Evolutionary conservation across 768 basidiomycete genomes (phyloP), one percentile per base, ranked within the genome.

Genomic region (Pleurotus giganteus): DNA sequence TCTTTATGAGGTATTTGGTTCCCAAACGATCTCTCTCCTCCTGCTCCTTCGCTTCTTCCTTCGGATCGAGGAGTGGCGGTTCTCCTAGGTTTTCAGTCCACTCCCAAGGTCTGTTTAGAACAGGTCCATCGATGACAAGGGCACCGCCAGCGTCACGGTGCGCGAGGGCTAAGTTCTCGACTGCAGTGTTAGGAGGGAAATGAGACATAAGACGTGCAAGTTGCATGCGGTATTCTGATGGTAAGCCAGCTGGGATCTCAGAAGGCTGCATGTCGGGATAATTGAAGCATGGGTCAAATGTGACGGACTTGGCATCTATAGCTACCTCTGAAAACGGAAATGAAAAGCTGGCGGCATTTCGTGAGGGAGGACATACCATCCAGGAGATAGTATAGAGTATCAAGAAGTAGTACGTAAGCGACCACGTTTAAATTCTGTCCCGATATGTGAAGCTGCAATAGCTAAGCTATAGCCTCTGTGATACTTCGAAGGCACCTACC

Each of bases 51-150:
- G 76, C 70, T 28, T 73, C 72, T 8, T 79, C 78, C 27, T 74
- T 78, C 8, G 74, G 65, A 24, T 80, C 78, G 3, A 73, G 59
- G 9, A 71, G 62, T 6, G 74, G 56, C 2, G 77, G 72, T 49
- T 88, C 85, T 7, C 89, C 89, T 2, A 91, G 63, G 63, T 86
- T 82, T 67, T 93, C 90, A 5, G 85, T 82, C 89, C 90, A 92
- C 66, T 93, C 90, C 90, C 90, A 93, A 3, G 91, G 88, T 28
- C 84, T 80, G 67, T 91, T 89, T 54, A 81, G 73, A 15, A 91
- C 86, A 1, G 80, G 76, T 3, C 70, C 63, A 17, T 79, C 76
- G 56, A 74, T 71, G 2, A 82, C 63, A 4, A 82, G 56, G 15
- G 76, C 73, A 0, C 86, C 87, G 11, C 70, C 70, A 1, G 70